These are phyloP conservation scores for Phycomyces nitens DNA, from an alignment of 192 early-diverging fungal genomes.

Conservation along the genomic window DNA sequence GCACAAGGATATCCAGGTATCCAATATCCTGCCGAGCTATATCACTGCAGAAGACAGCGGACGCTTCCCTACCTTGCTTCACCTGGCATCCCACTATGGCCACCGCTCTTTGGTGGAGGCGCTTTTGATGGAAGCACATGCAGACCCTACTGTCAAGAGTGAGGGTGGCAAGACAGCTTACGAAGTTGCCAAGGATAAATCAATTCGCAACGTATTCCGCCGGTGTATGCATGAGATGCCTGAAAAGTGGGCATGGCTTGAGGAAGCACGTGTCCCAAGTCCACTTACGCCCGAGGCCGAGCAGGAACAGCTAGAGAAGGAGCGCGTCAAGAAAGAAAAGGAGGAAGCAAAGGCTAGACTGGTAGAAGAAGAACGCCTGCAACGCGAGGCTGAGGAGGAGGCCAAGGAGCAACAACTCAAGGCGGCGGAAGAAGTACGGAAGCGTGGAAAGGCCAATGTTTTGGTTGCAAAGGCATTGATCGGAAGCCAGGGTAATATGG, in stretches of 20 bases:
- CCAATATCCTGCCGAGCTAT: slow-evolving; percentile 21
- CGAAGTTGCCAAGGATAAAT: slow-evolving; percentile 67
- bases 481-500: slow-evolving; percentile 29
- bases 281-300: slow-evolving; percentile 73
- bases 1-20: slow-evolving; percentile 40
- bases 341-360: slow-evolving; percentile 57
- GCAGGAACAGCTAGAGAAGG: slow-evolving; percentile 52
- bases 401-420: slow-evolving; percentile 13
- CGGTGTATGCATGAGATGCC: slow-evolving; percentile 59
- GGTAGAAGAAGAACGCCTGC: slow-evolving; percentile 40
- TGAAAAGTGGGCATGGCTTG: slow-evolving; percentile 63
- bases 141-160: slow-evolving; percentile 64
- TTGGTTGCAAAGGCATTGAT: slow-evolving; percentile 24
- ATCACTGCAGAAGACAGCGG: slow-evolving; percentile 40
- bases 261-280: slow-evolving; percentile 62
- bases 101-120: slow-evolving; percentile 54
- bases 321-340: slow-evolving; percentile 61
- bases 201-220: slow-evolving; percentile 69
- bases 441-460: slow-evolving; percentile 13
- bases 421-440: slow-evolving; percentile 24
- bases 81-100: slow-evolving; percentile 66
- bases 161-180: slow-evolving; percentile 53
- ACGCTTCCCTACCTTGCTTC: slow-evolving; percentile 62
- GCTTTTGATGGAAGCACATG: slow-evolving; percentile 64
- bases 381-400: slow-evolving; percentile 33